Evolutionary conservation across 2,329 filamentous ascomycete genomes (phyloP), one percentile per base, ranked within the genome.

Genomic region (Monilinia vaccinii-corymbosi): DNA sequence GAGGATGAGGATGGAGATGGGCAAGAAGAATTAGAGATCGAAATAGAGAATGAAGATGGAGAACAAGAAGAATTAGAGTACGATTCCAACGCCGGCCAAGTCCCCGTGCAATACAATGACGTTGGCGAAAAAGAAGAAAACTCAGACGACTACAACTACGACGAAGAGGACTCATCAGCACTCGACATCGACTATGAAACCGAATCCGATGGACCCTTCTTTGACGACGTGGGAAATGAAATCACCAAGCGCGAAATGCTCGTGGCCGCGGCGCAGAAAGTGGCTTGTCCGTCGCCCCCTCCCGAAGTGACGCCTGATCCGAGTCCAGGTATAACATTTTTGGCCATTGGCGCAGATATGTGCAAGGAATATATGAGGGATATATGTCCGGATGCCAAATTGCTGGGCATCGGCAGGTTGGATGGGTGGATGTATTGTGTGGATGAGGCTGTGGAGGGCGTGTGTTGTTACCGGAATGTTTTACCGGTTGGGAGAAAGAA

Each of bases 371-470:
- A 23, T 0, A 55, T 55, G 51, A 8, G 18, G 10, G 16, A 1
- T 0, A 8, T 44, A 18, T 55, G 51, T 32, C 13, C 38, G 8
- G 28, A 44, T 13, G 51, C 14, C 1, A 32, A 32, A 4, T 7
- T 55, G 0, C 3, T 55, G 5, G 51, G 25, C 9, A 44, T 55
- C 23, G 51, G 25, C 1, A 9, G 51, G 16, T 32, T 55, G 4
- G 38, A 55, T 10, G n/a, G n/a, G 9, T 55, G 51, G 51, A 55
- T 55, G 51, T 44, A 18, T 44, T 55, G 51, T 13, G 51, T 55
- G 1, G 51, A 55, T 32, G 51, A 16, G 8, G 14, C 3, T 0
- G 38, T 55, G 3, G 25, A 44, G 13, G 51, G 28, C 5, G 51
- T 44, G 5, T 55, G 51, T 23, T 55, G 51, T 32, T 34, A 55